These are phyloP conservation scores for Fusarium sp. DNA, from an alignment of 2,329 filamentous ascomycete species.

Conservation along the genomic window DNA sequence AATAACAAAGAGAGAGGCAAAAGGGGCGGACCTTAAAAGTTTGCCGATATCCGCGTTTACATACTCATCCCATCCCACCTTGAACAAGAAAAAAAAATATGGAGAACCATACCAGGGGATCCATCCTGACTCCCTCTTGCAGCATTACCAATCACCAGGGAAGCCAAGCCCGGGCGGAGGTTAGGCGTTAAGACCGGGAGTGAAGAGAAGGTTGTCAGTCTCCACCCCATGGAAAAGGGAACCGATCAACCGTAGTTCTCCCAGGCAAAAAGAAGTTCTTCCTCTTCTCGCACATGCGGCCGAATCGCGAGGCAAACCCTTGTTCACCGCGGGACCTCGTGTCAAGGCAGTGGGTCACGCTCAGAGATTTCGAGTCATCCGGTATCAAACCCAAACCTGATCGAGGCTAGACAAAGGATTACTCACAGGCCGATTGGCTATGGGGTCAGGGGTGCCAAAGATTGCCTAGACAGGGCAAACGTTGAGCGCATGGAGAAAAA, in stretches of 20 bases:
- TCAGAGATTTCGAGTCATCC: constrained; percentile 10
- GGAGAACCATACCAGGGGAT: constrained; percentile 4
- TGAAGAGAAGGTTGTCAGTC: background rate
- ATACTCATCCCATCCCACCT: constrained; percentile 9
- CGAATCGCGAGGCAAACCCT: background rate
- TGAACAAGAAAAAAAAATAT: constrained; percentile 18
- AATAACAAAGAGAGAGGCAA: constrained; percentile 7
- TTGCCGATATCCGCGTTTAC: constrained; percentile 36
- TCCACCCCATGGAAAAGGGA: background rate
- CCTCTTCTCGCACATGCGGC: background rate
- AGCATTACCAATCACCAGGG: constrained; percentile 18
- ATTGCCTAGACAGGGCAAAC: background rate
- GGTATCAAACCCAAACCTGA: background rate
- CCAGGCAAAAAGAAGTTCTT: background rate
- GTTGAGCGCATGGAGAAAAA: background rate
- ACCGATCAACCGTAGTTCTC: background rate
- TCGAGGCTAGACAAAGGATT: background rate
- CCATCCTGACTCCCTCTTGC: background rate
- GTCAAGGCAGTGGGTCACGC: background rate
- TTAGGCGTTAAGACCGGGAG: constrained; percentile 3
- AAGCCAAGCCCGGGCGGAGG: background rate
- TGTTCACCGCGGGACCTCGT: background rate
- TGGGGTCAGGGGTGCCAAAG: background rate
- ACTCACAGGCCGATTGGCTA: background rate
- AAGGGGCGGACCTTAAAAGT: constrained; percentile 24